Percentiles rank a stretch among this genome's conserved stretches.
phyloP scores from a whole-genome alignment of 2,329 filamentous ascomycete species.

The Hyphodiscus sp. region DNA sequence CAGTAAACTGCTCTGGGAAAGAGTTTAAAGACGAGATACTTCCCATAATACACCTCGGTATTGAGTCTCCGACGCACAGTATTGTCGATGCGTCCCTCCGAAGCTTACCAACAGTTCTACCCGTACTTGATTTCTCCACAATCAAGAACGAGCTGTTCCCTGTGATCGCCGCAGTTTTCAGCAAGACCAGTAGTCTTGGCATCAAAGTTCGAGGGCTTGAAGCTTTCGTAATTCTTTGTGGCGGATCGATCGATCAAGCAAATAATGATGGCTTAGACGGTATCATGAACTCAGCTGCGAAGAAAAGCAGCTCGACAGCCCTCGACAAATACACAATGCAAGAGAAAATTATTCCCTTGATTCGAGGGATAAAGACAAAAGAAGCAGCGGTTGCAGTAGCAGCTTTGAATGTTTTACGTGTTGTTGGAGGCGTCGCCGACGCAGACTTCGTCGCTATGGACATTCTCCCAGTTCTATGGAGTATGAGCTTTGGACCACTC shows the following conservation, averaged over 20 bases:
- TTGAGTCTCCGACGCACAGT: conserved; percentile 84
- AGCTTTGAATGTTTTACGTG: conserved; percentile 73
- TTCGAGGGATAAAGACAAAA: conserved; percentile 94
- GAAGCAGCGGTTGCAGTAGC: conserved; percentile 98
- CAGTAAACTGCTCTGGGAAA: conserved; percentile 77
- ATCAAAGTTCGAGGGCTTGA: conserved; percentile 93
- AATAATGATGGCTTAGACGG: conserved; percentile 71
- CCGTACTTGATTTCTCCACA: conserved; percentile 88
- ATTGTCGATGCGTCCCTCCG: conserved; percentile 81
- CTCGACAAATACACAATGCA: conserved; percentile 98
- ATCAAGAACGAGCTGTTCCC: conserved; percentile 97
- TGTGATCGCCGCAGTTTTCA: conserved; percentile 83
- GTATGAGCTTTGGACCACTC: conserved; percentile 82
- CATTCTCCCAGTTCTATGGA: conserved; percentile 83
- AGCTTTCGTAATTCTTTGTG: conserved; percentile 84
- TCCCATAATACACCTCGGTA: conserved; percentile 73
- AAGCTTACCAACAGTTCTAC: conserved; percentile 72
- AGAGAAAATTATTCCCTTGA: conserved; percentile 86
- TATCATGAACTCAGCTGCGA: conserved; percentile 43
- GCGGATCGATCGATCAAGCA: conserved; percentile 54
- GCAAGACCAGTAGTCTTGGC: conserved; percentile 83
- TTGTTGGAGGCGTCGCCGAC: conserved; percentile 77
- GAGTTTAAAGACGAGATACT: conserved; percentile 95
- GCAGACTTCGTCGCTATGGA: conserved; percentile 90
- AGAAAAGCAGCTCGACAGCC: conserved; percentile 63